Percentiles rank a stretch among this genome's conserved stretches.
These are phyloP conservation scores for Cochlearia excelsa DNA, from an alignment of 345 rosid species.

Conservation along the genomic window DNA sequence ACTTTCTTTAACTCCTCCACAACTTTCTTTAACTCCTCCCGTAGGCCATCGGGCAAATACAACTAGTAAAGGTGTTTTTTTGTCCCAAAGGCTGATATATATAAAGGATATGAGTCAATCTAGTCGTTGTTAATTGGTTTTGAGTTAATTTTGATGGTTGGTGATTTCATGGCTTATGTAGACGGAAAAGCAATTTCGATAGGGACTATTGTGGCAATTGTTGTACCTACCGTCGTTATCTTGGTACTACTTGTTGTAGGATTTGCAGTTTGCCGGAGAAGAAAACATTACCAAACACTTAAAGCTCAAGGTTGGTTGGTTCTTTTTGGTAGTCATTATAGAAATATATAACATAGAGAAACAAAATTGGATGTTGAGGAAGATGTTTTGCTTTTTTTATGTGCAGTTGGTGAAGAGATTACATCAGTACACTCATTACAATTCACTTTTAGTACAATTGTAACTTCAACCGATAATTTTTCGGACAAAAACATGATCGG, in stretches of 20 bases:
- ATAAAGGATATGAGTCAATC: neutral
- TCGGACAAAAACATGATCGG: slow-evolving; percentile 47
- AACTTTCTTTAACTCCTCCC: too few relatives aligned
- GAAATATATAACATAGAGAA: too few relatives aligned
- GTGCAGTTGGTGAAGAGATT: too few relatives aligned
- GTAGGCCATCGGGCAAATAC: too few relatives aligned
- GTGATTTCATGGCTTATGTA: too few relatives aligned
- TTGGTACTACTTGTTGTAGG: slow-evolving; percentile 13
- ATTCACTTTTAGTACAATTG: slow-evolving; percentile 35
- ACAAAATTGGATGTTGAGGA: too few relatives aligned
- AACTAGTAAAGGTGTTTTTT: too few relatives aligned
- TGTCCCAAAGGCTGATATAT: neutral
- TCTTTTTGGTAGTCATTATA: neutral
- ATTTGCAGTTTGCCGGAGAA: neutral
- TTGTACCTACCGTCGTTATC: slow-evolving; percentile 2
- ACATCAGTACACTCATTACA: slow-evolving; percentile 39
- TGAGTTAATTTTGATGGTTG: too few relatives aligned
- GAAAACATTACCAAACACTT: too few relatives aligned
- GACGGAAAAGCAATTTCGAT: neutral
- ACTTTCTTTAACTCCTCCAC: too few relatives aligned
- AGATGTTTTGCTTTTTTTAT: too few relatives aligned
- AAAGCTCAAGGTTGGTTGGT: slow-evolving; percentile 4
- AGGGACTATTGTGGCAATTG: slow-evolving; percentile 8
- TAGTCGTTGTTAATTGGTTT: neutral
- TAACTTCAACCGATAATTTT: slow-evolving; percentile 45